Base-by-base conservation (phyloP, 331 rosid genomes). In the Erythrophleum ivorense region DNA sequence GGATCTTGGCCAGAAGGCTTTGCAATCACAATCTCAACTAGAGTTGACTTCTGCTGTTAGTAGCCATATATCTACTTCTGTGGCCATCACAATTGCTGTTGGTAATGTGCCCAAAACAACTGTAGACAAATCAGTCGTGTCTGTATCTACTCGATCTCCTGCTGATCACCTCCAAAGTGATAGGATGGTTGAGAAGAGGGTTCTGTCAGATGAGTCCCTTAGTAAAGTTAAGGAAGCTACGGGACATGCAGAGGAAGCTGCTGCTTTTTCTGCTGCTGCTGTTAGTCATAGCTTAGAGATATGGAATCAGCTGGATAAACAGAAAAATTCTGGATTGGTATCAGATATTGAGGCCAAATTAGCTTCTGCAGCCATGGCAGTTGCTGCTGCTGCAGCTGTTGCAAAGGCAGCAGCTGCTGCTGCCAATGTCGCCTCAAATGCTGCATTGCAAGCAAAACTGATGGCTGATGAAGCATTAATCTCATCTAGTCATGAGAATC, bases 351-450 rank as follows among this genome's bases (percentile, higher is more conserved):
- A 97, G 87, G 89, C 93, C 49, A 92, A 87, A 88, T 76, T 97
- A 87, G 94, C 97, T 80, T 92, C 95, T 78, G 99, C 97, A 19
- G 97, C 97, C 64, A 91, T 87, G 70, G 93, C 98, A 34, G 82
- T 89, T 36, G 97, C 97, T 15, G 99, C 99, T 2, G 97, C 99
- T 9, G 95, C 99, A 12, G 91, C 99, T 69, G 98, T 97, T 64
- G 97, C 99, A 19, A 92, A 88, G 90, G 98, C 99, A 8, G 99
- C 98, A 0, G 98, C 99, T 29, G 99, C 99, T 0, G 98, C 94
- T 73, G 98, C 98, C 76, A 94, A 89, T 71, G 98, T 97, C 80
- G 99, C 99, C 62, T 89, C 95, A 53, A 97, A 88, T 89, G 99
- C 98, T 83, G 98, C 99, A 41, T 80, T 88, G 86, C 98, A 97